Evolutionary conservation across 2,329 filamentous ascomycete genomes (phyloP).

Genomic region (Phaeosphaeria sp.): DNA sequence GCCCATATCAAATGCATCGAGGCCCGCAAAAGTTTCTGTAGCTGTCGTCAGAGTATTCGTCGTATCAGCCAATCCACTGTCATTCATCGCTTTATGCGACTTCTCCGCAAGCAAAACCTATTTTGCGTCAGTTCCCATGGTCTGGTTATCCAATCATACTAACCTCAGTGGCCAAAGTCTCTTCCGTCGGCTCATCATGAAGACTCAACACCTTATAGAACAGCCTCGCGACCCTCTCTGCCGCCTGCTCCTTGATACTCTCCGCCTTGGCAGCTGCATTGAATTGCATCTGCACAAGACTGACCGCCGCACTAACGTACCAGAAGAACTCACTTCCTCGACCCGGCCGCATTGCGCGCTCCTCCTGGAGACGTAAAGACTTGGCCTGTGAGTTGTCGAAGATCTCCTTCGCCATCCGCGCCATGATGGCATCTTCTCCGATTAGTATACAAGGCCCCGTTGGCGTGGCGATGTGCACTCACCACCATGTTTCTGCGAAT

Average conservation of each 20-base stretch:
- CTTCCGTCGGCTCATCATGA: slow-evolving; percentile 21
- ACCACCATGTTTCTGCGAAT: slow-evolving; percentile 15
- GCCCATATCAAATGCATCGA: slow-evolving; percentile 18
- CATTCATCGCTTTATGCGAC: not conserved
- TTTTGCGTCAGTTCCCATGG: not conserved
- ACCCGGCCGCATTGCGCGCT: slow-evolving; percentile 40
- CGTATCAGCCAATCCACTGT: not conserved
- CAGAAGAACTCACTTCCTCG: slow-evolving; percentile 46
- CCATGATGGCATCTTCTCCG: slow-evolving; percentile 14
- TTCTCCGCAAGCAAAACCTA: slow-evolving; percentile 7
- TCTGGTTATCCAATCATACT: slow-evolving; percentile 1
- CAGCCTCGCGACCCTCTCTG: slow-evolving; percentile 22
- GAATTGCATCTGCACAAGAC: slow-evolving; percentile 35
- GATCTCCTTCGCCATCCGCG: slow-evolving; percentile 12
- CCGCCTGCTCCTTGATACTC: slow-evolving; percentile 31
- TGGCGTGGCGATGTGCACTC: not conserved
- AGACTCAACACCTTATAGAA: slow-evolving; percentile 26
- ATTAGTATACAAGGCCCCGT: slow-evolving; percentile 12
- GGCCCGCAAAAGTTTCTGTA: slow-evolving; percentile 7
- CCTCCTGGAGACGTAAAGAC: slow-evolving; percentile 42
- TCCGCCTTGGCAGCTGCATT: slow-evolving; percentile 22
- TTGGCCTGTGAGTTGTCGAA: slow-evolving; percentile 24
- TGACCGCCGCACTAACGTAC: slow-evolving; percentile 43
- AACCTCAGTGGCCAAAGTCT: slow-evolving; percentile 19
- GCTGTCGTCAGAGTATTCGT: not conserved